Evolutionary conservation across 768 basidiomycete species (phyloP).

Genomic region (Amanita fuliginea): DNA sequence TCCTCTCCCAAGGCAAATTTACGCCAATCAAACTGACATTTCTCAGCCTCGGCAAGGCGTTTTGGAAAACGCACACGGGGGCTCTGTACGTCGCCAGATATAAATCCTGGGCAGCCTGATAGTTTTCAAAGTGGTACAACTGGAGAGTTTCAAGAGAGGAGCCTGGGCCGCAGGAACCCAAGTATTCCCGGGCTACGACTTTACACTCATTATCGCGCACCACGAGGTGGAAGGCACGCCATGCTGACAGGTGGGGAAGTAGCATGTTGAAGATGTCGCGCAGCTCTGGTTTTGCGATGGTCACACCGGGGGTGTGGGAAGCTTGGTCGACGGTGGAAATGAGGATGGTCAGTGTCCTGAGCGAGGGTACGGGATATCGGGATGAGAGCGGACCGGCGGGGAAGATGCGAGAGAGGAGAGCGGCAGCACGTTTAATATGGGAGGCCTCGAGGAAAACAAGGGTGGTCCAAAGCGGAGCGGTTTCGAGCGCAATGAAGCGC

Average conservation of each 20-base stretch:
- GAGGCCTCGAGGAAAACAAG: conserved; percentile 40
- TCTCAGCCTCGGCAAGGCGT: conserved; percentile 36
- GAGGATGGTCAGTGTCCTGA: conserved; percentile 33
- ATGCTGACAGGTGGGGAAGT: conserved; percentile 34
- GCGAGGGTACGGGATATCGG: conserved; percentile 11
- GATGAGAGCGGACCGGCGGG: conserved; percentile 7
- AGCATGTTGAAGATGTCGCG: conserved; percentile 31
- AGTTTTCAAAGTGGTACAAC: conserved; percentile 57
- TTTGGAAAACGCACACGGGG: conserved; percentile 47
- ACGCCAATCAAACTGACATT: conserved; percentile 56
- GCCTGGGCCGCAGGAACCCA: conserved; percentile 40
- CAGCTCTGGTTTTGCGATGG: conserved; percentile 42
- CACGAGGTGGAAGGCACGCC: conserved; percentile 51
- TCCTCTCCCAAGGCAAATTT: conserved; percentile 47
- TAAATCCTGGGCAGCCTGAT: conserved; percentile 35
- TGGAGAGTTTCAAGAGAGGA: conserved; percentile 48
- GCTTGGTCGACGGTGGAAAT: conserved; percentile 42
- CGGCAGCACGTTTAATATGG: conserved; percentile 36
- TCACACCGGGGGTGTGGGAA: conserved; percentile 38
- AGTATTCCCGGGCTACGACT: conserved; percentile 34
- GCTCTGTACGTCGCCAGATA: conserved; percentile 45
- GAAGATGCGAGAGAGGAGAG: conserved; percentile 28
- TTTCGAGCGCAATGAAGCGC: conserved; percentile 42
- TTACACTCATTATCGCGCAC: conserved; percentile 53
- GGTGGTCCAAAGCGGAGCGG: conserved; percentile 42